Percentiles rank a stretch among this genome's conserved stretches.
These are phyloP conservation scores for Trametes cingulata DNA, from an alignment of 768 basidiomycete species.

Conservation along the genomic window DNA sequence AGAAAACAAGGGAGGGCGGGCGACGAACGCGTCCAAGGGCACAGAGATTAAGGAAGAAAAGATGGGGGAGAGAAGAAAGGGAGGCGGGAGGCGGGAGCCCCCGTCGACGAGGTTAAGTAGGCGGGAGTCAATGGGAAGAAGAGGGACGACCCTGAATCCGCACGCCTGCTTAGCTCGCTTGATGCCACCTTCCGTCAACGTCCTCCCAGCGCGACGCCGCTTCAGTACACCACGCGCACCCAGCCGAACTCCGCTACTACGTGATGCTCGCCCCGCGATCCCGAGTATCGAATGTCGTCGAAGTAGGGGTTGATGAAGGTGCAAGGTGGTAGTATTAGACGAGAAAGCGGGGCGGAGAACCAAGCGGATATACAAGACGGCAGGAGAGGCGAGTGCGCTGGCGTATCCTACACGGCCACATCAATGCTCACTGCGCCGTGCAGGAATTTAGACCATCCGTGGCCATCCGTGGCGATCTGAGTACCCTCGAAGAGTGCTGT, in stretches of 20 bases:
- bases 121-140: neutral
- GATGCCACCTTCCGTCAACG: neutral
- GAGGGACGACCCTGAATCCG: slow-evolving; percentile 3
- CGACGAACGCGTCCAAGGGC: neutral
- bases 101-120: neutral
- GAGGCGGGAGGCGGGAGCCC: neutral
- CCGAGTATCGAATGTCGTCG: no score
- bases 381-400: no score
- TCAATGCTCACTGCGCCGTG: no score
- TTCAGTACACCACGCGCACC: neutral
- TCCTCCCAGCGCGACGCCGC: neutral
- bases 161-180: slow-evolving; percentile 9
- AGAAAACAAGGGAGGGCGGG: neutral
- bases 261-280: no score
- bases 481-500: no score
- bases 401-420: no score
- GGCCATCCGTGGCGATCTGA: no score
- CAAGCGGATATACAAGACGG: no score
- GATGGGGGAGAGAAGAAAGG: neutral
- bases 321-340: no score
- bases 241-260: neutral
- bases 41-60: neutral
- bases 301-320: no score
- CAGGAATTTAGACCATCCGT: no score
- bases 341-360: no score